phyloP scores from a whole-genome alignment of 139 green algal genomes.

The Desmodesmus armatus region DNA sequence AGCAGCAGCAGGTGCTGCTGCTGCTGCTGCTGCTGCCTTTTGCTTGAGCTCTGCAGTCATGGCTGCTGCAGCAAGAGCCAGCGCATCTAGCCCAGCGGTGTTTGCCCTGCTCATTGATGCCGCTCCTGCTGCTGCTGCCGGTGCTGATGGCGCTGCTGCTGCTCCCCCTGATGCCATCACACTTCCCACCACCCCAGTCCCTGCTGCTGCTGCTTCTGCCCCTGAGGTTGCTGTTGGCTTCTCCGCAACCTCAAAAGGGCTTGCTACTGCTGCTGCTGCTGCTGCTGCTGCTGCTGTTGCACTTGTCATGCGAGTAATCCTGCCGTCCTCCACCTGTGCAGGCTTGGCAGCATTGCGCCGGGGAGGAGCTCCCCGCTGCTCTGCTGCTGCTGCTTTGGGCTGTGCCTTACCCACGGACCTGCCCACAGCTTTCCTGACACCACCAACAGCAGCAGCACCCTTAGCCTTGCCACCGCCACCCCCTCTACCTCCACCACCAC shows the following conservation, averaged over 20 bases:
- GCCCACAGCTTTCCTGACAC: background rate
- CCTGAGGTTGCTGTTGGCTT: background rate
- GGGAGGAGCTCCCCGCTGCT: background rate
- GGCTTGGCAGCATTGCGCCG: background rate
- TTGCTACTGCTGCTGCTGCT: background rate
- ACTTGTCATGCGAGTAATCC: background rate
- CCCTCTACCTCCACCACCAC: background rate
- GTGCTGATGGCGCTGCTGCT: too few relatives aligned
- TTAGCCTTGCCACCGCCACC: background rate
- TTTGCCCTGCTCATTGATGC: background rate
- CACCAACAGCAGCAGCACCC: background rate
- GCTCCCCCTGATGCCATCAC: too few relatives aligned
- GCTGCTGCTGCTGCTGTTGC: background rate
- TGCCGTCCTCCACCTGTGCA: background rate
- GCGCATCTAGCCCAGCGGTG: background rate
- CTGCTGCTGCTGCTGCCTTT: background rate
- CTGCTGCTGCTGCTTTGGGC: background rate
- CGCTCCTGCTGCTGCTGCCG: background rate
- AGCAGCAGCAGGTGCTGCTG: background rate
- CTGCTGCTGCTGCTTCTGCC: background rate
- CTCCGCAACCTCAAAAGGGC: too few relatives aligned
- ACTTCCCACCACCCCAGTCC: too few relatives aligned
- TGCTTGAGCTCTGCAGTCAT: background rate
- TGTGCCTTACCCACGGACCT: background rate
- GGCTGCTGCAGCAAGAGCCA: background rate